These are phyloP conservation scores for Teunomyces pallodes DNA, from an alignment of 805 yeast species.

Conservation along the genomic window DNA sequence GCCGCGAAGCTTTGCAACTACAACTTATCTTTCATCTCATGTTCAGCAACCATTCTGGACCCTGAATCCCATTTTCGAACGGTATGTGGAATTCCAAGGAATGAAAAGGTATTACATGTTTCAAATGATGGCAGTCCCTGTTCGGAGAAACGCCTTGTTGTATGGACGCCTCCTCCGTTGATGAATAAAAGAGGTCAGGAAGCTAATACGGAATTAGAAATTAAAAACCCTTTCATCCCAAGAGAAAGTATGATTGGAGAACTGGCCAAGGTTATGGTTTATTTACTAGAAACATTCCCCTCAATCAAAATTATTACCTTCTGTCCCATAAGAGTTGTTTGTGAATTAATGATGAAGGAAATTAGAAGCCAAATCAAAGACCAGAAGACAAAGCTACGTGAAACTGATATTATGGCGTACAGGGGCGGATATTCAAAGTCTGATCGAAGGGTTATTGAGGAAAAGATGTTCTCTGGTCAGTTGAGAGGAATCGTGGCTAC, in stretches of 20 bases:
- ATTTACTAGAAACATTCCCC: constrained; percentile 50
- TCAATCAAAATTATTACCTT: constrained; percentile 84
- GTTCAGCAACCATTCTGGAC: constrained; percentile 87
- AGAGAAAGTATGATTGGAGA: constrained; percentile 71
- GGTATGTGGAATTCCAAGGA: constrained; percentile 61
- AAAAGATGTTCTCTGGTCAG: constrained; percentile 85
- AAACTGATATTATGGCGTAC: constrained; percentile 79
- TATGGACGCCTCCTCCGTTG: constrained; percentile 80
- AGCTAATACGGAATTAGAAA: background rate
- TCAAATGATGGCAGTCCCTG: constrained; percentile 85
- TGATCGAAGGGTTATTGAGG: constrained; percentile 85
- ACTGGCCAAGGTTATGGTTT: constrained; percentile 70
- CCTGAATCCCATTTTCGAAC: constrained; percentile 72
- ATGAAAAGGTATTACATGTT: constrained; percentile 52
- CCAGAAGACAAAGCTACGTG: constrained; percentile 42
- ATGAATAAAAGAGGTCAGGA: constrained; percentile 51
- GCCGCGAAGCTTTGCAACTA: constrained; percentile 47
- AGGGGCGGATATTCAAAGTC: constrained; percentile 90
- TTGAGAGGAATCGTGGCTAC: constrained; percentile 88
- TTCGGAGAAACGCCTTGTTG: constrained; percentile 69
- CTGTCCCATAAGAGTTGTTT: constrained; percentile 80
- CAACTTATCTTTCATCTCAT: constrained; percentile 69
- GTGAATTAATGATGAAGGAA: constrained; percentile 86
- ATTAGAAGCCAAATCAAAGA: constrained; percentile 47
- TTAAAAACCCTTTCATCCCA: constrained; percentile 22